A percentile compares a stretch with the other conserved stretches of the same genome.
These are phyloP conservation scores for Grifola frondosa DNA, from an alignment of 1,284 basidiomycete genomes.

Conservation along the genomic window DNA sequence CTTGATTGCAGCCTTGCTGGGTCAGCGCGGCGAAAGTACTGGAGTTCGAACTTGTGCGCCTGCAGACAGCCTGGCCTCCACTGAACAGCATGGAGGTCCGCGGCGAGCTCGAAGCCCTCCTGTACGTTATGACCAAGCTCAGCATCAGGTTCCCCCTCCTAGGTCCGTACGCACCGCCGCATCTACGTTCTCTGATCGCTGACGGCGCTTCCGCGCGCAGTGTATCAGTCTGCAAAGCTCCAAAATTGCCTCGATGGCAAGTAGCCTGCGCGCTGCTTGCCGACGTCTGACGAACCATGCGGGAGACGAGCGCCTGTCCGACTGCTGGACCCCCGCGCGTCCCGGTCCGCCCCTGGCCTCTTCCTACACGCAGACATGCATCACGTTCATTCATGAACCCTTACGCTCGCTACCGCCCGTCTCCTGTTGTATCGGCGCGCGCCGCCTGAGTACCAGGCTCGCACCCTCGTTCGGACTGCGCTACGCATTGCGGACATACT, in stretches of 20 bases:
- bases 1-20: slow-evolving; percentile 60
- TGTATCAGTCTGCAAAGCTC: slow-evolving; percentile 40
- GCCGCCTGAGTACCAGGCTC: slow-evolving; percentile 16
- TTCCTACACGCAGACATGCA: slow-evolving; percentile 16
- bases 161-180: slow-evolving; percentile 37
- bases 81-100: slow-evolving; percentile 55
- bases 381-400: slow-evolving; percentile 25
- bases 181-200: not conserved
- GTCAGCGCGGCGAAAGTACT: slow-evolving; percentile 63
- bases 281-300: slow-evolving; percentile 8
- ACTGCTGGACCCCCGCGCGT: not conserved
- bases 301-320: not conserved
- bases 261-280: slow-evolving; percentile 18
- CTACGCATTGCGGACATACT: slow-evolving; percentile 9
- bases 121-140: slow-evolving; percentile 64
- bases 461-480: slow-evolving; percentile 15
- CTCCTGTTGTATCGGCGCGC: slow-evolving; percentile 14
- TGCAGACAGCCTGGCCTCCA: slow-evolving; percentile 60
- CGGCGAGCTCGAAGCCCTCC: slow-evolving; percentile 57
- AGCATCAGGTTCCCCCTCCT: slow-evolving; percentile 58
- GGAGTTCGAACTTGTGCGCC: slow-evolving; percentile 57
- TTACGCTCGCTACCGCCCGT: slow-evolving; percentile 16
- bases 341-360: no score
- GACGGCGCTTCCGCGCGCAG: slow-evolving; percentile 17
- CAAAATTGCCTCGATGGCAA: slow-evolving; percentile 35